Conservation (phyloP, 495 filamentous ascomycete species). For the Massariosphaeria phaeospora region DNA sequence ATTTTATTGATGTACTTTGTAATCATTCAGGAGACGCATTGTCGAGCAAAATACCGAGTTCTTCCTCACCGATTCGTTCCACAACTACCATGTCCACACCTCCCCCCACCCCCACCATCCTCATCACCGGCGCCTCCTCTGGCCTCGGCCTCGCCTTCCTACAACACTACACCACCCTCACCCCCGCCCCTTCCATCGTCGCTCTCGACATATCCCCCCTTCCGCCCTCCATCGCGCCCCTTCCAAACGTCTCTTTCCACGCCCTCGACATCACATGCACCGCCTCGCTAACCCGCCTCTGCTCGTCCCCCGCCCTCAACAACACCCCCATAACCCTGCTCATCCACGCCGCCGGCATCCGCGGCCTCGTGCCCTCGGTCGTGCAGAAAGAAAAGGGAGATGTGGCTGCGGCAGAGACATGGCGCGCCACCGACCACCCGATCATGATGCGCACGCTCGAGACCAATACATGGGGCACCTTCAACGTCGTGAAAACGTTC, state of each 20-base stretch:
- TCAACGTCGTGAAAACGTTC: slow-evolving; percentile 34
- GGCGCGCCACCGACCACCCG: slow-evolving; percentile 33
- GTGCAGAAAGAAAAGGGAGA: slow-evolving; percentile 28
- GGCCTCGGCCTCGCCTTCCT: slow-evolving; percentile 34
- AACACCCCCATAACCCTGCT: slow-evolving; percentile 33
- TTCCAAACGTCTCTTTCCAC: slow-evolving; percentile 4
- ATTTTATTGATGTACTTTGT: too few species aligned
- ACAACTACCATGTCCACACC: too few species aligned
- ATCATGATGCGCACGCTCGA: slow-evolving; percentile 35
- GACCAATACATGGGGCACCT: slow-evolving; percentile 38
- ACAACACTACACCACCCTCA: slow-evolving; percentile 13
- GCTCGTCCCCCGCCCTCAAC: slow-evolving; percentile 8
- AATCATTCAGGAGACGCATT: too few species aligned
- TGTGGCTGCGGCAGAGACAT: slow-evolving; percentile 36
- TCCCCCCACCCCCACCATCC: slow-evolving; percentile 30
- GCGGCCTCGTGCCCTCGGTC: slow-evolving; percentile 37
- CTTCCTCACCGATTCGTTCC: too few species aligned
- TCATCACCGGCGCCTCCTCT: slow-evolving; percentile 35
- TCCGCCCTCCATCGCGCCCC: neutral
- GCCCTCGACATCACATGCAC: slow-evolving; percentile 12
- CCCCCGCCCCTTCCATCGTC: neutral
- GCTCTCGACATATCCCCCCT: slow-evolving; percentile 21
- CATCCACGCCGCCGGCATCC: slow-evolving; percentile 40
- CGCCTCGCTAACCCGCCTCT: slow-evolving; percentile 19
- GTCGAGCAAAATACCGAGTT: too few species aligned